Evolutionary conservation across 495 filamentous ascomycete species (phyloP).

Genomic region (Tuber umbilicatum): DNA sequence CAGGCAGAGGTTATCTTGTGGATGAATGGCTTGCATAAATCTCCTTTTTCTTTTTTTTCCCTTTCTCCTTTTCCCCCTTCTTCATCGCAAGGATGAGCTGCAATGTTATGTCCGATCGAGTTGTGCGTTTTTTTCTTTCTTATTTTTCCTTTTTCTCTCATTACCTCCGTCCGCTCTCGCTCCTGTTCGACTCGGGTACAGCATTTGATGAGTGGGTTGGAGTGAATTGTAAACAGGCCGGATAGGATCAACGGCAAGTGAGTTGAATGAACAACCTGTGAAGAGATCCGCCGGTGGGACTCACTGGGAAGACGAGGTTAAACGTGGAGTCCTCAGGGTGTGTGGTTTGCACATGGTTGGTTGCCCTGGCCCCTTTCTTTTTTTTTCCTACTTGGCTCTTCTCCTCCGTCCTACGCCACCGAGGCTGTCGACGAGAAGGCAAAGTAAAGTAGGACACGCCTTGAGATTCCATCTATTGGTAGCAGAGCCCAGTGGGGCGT

Average conservation of each 20-base stretch:
- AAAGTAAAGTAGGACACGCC: neutral
- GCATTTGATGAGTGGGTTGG: neutral
- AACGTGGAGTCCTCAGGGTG: conserved; percentile 1
- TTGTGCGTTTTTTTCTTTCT: neutral
- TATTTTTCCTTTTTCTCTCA: neutral
- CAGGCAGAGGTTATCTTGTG: neutral
- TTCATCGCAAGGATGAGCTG: neutral
- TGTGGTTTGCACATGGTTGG: neutral
- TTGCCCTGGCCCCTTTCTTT: neutral
- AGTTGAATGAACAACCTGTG: too few species aligned
- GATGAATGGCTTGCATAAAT: neutral
- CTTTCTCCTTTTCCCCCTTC: neutral
- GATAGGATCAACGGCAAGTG: neutral
- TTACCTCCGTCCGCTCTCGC: neutral
- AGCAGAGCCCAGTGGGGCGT: neutral
- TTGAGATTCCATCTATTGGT: neutral
- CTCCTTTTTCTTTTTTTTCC: neutral
- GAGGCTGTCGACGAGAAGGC: neutral
- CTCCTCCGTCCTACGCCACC: neutral
- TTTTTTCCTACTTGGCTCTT: neutral
- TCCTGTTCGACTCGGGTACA: neutral
- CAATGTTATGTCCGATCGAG: neutral
- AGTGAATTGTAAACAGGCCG: neutral
- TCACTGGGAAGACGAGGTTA: neutral
- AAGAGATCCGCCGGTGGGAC: neutral